phyloP scores from a whole-genome alignment of 108 stramenopile species.

The Nannochloropsis gaditana region DNA sequence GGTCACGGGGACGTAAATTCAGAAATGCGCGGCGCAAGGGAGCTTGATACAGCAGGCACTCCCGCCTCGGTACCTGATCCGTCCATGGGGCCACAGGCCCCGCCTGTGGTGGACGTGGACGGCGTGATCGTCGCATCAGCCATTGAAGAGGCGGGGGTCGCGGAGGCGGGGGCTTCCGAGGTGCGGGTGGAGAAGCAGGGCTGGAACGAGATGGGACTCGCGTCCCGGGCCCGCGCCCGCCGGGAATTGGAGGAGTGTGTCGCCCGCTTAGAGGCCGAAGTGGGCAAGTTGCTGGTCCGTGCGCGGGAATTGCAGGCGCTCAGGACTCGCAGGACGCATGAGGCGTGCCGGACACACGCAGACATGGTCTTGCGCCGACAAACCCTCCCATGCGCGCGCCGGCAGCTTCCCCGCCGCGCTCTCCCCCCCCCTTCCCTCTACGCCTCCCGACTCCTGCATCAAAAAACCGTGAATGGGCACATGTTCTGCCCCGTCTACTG shows the following conservation, averaged over 20 bases:
- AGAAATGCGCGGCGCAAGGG: no score
- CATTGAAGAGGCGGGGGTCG: background rate
- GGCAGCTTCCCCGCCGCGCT: background rate
- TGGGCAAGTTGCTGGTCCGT: background rate
- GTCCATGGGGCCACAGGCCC: no score
- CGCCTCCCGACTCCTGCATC: background rate
- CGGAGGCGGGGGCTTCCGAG: background rate
- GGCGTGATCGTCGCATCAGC: no score
- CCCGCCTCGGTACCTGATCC: no score
- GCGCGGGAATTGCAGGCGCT: background rate
- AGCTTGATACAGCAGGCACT: no score
- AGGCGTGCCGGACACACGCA: background rate
- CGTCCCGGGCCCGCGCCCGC: background rate
- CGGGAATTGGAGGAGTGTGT: slow-evolving; percentile 10
- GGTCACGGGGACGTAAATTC: no score
- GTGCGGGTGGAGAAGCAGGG: background rate
- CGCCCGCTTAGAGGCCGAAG: background rate
- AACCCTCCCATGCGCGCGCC: background rate
- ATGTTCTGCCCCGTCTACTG: slow-evolving; percentile 75
- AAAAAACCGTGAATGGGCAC: slow-evolving; percentile 66
- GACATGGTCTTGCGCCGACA: slow-evolving; percentile 6
- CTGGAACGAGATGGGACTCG: background rate
- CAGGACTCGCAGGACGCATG: background rate
- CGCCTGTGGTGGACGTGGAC: no score
- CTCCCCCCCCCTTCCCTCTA: background rate